Evolutionary conservation across 306 rosid species (phyloP).

Genomic region (Cicer judaicum): DNA sequence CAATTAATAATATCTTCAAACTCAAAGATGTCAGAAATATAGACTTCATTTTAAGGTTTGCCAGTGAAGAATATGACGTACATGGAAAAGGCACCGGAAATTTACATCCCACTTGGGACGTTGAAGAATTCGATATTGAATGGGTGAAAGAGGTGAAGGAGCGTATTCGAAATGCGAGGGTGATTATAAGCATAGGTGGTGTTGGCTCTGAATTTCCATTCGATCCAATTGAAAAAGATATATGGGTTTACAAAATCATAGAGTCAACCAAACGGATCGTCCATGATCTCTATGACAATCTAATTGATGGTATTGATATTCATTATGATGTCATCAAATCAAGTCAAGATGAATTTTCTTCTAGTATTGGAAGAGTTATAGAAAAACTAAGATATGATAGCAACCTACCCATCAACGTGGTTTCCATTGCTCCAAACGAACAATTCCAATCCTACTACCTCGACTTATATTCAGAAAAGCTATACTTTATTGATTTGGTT

Average conservation of each 20-base stretch:
- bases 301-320: background rate
- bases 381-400: background rate
- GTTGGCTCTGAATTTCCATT: background rate
- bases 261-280: background rate
- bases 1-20: too few relatives aligned
- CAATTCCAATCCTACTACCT: too few relatives aligned
- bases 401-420: background rate
- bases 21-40: too few relatives aligned
- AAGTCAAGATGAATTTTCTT: background rate
- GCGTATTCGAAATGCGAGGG: background rate
- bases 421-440: too few relatives aligned
- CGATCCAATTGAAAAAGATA: background rate
- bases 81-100: background rate
- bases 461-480: too few relatives aligned
- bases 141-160: background rate
- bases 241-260: background rate
- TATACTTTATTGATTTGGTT: too few relatives aligned
- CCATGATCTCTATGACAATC: background rate
- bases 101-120: background rate
- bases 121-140: background rate
- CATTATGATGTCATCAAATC: background rate
- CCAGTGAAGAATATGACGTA: background rate
- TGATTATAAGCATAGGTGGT: background rate
- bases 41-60: background rate
- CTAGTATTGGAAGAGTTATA: background rate